Evolutionary conservation across 1,284 basidiomycete genomes (phyloP).

Genomic region (Sanghuangporus sanghuang): DNA sequence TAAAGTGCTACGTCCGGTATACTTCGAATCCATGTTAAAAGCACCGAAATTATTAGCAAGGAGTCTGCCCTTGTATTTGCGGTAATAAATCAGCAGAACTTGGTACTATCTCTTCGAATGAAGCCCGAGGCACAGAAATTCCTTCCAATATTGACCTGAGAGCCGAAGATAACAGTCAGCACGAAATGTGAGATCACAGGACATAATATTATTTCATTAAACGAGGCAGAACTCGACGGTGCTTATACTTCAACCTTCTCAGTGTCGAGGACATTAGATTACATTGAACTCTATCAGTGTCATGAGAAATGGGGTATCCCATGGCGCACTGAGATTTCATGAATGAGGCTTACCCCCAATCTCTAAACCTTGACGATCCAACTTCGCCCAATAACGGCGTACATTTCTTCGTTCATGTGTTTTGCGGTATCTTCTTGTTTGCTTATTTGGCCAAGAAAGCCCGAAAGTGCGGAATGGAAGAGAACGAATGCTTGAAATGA

Average conservation of each 20-base stretch:
- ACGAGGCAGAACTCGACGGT: not conserved
- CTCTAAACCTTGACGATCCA: not conserved
- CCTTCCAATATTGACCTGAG: not conserved
- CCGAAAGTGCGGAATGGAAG: not conserved
- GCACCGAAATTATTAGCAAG: not conserved
- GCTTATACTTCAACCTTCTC: not conserved
- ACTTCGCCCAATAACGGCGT: not conserved
- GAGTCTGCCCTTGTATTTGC: not conserved
- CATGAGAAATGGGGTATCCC: not conserved
- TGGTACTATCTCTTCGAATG: not conserved
- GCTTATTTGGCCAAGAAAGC: not conserved
- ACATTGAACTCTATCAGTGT: not conserved
- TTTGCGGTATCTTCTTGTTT: not conserved
- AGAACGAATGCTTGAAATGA: not conserved
- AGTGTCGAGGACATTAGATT: not conserved
- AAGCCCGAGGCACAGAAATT: not conserved
- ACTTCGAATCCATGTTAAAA: not conserved
- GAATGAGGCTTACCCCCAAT: not conserved
- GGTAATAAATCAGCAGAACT: not conserved
- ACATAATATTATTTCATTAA: not conserved
- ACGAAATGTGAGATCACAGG: not conserved
- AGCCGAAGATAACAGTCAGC: not conserved
- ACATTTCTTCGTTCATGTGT: not conserved
- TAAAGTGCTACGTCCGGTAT: not conserved
- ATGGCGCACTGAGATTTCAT: not conserved